Conservation (phyloP, 208 protist genomes). For the Herpetomonas tarakana region DNA sequence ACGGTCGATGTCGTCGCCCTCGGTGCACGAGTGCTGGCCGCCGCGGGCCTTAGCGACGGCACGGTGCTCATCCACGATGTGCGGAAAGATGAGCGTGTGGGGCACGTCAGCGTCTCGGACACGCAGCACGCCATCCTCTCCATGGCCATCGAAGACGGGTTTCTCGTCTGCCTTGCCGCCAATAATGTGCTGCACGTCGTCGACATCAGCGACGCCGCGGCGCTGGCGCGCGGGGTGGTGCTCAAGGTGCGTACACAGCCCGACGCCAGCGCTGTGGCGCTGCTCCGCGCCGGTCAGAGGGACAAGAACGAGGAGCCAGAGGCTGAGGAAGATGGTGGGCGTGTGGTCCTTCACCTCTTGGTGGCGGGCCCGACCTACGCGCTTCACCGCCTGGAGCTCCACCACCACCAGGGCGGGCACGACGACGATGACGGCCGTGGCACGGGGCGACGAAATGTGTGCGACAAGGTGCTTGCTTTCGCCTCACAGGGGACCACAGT, state of each 20-base stretch:
- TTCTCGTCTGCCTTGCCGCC: conserved; percentile 47
- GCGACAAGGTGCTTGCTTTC: conserved; percentile 63
- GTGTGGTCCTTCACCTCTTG: conserved; percentile 38
- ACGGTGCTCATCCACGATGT: conserved; percentile 76
- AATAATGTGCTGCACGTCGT: conserved; percentile 49
- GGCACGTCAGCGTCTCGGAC: conserved; percentile 51
- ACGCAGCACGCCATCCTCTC: conserved; percentile 60
- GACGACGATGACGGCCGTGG: background rate
- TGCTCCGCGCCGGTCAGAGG: background rate
- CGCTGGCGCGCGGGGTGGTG: conserved; percentile 18
- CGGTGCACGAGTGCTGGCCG: conserved; percentile 27
- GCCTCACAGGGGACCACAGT: conserved; percentile 61
- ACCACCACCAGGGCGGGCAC: background rate
- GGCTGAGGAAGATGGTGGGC: background rate
- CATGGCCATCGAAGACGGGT: conserved; percentile 37
- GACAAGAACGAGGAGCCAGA: background rate
- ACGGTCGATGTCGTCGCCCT: conserved; percentile 18
- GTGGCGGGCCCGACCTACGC: conserved; percentile 58
- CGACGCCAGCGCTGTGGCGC: conserved; percentile 46
- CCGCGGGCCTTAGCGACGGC: conserved; percentile 74
- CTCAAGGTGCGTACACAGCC: conserved; percentile 41
- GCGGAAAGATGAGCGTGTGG: conserved; percentile 31
- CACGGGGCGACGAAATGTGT: conserved; percentile 3
- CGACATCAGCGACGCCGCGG: conserved; percentile 21
- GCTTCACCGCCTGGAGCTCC: conserved; percentile 34